Evolutionary conservation across 1,284 basidiomycete species (phyloP), one percentile per base, ranked within the genome.

Genomic region (Thecaphora frezii): DNA sequence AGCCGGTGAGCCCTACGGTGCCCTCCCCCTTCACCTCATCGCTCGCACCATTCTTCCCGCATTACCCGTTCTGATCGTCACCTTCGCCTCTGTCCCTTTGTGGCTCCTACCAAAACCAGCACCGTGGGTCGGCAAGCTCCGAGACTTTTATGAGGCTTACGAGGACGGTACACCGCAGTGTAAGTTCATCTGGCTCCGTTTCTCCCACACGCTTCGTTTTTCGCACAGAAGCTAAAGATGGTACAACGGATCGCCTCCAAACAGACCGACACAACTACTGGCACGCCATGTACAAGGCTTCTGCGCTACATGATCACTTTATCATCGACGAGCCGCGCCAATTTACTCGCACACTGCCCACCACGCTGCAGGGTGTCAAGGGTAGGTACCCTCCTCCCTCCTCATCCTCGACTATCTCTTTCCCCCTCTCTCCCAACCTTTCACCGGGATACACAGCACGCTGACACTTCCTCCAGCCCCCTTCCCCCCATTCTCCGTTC

Each of bases 151-250:
- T 53, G 74, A 77, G 33, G 16, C 44, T 46, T 70, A 64, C 46
- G 74, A 77, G 26, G 67, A 67, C 41, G 59, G 58, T 42, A 58
- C 67, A 2, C 71, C 73, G 3, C 74, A 77, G 43, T 77, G 61
- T 65, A 40, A 40, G 61, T 49, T 10, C 2, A 14, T 14, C 7
- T 16, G 18, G 21, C 36, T 13, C 2, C 9, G 40, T 18, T n/a
- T 54, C 33, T 36, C 16, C 3, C 33, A 9, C 33, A 14, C 16
- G 33, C 33, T 36, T 28, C 13, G 28, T 7, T 7, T 13, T 13
- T 28, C 28, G 28, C 28, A 13, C 28, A 28, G 7, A 9, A n/a
- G n/a, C n/a, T n/a, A n/a, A n/a, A n/a, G n/a, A n/a, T n/a, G n/a
- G n/a, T n/a, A n/a, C n/a, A n/a, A 10, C 19, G 18, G 18, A 18